Percentiles rank a stretch among this genome's conserved stretches.
phyloP scores from a whole-genome alignment of 352 stramenopile genomes.

The Phytophthora tentaculata region DNA sequence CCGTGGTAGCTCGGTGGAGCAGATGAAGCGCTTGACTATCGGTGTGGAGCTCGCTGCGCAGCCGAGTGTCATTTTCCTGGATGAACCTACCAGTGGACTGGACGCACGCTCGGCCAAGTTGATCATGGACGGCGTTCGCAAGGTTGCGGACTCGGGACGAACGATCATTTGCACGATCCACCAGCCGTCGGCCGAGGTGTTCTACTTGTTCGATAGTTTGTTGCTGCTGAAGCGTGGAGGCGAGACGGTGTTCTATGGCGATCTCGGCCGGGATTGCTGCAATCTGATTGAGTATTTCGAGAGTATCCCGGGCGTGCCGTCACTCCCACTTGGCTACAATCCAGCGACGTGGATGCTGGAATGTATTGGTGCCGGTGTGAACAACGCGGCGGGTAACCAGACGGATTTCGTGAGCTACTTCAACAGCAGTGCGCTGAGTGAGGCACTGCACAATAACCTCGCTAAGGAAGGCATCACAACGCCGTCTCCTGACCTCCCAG shows the following conservation, averaged over 20 bases:
- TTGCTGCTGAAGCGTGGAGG: background rate
- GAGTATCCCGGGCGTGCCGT: conserved; percentile 17
- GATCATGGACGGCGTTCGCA: background rate
- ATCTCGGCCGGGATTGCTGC: conserved; percentile 18
- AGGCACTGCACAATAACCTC: conserved; percentile 10
- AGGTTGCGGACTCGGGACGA: conserved; percentile 14
- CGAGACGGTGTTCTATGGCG: background rate
- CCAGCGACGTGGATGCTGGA: conserved; percentile 36
- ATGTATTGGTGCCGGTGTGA: conserved; percentile 54
- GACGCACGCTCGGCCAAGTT: background rate
- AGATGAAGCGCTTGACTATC: background rate
- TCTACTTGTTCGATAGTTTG: conserved; percentile 58
- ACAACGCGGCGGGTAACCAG: conserved; percentile 11
- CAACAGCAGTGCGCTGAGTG: conserved; percentile 19
- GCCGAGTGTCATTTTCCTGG: background rate
- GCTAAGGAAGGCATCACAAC: conserved; percentile 28
- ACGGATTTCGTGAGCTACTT: conserved; percentile 35
- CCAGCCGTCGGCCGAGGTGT: conserved; percentile 23
- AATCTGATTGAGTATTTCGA: conserved; percentile 53
- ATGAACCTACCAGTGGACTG: background rate
- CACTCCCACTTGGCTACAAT: conserved; percentile 47
- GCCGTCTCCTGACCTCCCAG: conserved; percentile 20
- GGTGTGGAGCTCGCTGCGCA: background rate
- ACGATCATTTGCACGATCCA: conserved; percentile 29
- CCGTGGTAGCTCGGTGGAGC: background rate